Evolutionary conservation across 148 eudicot genomes (phyloP), one percentile per base, ranked within the genome.

Genomic region (Nepenthes gracilis): DNA sequence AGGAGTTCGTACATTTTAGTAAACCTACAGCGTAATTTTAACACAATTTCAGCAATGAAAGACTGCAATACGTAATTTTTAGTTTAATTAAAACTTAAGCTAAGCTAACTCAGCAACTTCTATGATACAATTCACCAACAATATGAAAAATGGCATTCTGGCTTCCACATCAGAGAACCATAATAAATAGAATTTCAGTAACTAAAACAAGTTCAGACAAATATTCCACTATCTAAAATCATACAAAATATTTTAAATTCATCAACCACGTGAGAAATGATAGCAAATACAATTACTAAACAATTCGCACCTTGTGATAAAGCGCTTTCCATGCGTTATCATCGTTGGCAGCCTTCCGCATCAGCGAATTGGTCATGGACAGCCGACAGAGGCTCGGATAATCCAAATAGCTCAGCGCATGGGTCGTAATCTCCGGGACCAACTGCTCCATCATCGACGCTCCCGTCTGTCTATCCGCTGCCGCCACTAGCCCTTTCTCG

Each of bases 261-360:
- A 49, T 5, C 15, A n/a, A n/a, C 53, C 6, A 11, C 6, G 0
- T 49, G 11, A 11, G n/a, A 49, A 49, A 5, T 49, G n/a, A 49
- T 49, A 49, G 11, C 15, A 49, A 49, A 11, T 49, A 36, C 10
- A 6, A 59, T 40, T 36, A 13, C 33, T 6, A 49, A 12, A 37
- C 33, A 59, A 55, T 33, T 23, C 51, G 9, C 36, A 92, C 96
- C 96, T 93, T 93, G 60, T 80, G 95, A 61, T 93, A 93, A 54
- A 93, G 87, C 36, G 94, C 90, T 67, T 86, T 93, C 98, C 98
- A 88, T 1, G 98, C 98, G 73, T 84, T 85, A 67, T 92, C 98
- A 81, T 88, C 98, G 62, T 93, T 93, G 6, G 99, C 99, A 64
- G 98, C 98, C 70, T 73, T 86, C 9, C 95, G 73, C 98, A 93